These are phyloP conservation scores for Diplosphaera chodatii DNA, from an alignment of 139 green algal genomes.

Conservation along the genomic window DNA sequence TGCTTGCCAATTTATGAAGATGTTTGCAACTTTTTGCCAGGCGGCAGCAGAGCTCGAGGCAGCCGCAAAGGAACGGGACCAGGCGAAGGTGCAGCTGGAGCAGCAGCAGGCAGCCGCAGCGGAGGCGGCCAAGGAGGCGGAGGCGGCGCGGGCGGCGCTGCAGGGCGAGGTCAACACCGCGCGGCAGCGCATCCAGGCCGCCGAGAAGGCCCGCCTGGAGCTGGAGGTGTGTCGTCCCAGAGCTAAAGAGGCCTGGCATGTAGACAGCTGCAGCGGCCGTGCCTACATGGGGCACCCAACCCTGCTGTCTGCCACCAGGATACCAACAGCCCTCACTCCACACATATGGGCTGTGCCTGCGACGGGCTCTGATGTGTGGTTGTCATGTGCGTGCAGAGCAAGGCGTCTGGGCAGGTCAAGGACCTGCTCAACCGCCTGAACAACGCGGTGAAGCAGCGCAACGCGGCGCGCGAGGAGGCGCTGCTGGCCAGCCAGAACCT, in stretches of 20 bases:
- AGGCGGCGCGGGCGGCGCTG: conserved; percentile 51
- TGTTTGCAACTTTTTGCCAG: too few species aligned
- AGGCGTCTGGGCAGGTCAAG: conserved; percentile 14
- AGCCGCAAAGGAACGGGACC: conserved; percentile 11
- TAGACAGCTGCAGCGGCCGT: too few species aligned
- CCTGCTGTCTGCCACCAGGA: too few species aligned
- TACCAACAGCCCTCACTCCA: too few species aligned
- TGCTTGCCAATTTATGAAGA: too few species aligned
- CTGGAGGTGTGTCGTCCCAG: too few species aligned
- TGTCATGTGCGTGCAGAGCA: too few species aligned
- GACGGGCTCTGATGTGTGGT: too few species aligned
- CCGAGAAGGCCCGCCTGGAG: conserved; percentile 16
- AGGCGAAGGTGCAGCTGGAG: conserved; percentile 12
- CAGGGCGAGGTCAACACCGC: conserved; percentile 56
- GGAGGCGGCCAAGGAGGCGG: conserved; percentile 6
- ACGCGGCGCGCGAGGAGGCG: conserved; percentile 75
- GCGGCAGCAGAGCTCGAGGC: conserved; percentile 7
- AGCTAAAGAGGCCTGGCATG: too few species aligned
- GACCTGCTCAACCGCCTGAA: conserved; percentile 60
- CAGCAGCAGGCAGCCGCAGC: not conserved
- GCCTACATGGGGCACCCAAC: too few species aligned
- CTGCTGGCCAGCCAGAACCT: conserved; percentile 33
- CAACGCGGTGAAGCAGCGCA: conserved; percentile 77
- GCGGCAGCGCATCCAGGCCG: conserved; percentile 17
- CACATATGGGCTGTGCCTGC: too few species aligned